Evolutionary conservation across 768 basidiomycete species (phyloP).

Genomic region (Saitozyma podzolica): DNA sequence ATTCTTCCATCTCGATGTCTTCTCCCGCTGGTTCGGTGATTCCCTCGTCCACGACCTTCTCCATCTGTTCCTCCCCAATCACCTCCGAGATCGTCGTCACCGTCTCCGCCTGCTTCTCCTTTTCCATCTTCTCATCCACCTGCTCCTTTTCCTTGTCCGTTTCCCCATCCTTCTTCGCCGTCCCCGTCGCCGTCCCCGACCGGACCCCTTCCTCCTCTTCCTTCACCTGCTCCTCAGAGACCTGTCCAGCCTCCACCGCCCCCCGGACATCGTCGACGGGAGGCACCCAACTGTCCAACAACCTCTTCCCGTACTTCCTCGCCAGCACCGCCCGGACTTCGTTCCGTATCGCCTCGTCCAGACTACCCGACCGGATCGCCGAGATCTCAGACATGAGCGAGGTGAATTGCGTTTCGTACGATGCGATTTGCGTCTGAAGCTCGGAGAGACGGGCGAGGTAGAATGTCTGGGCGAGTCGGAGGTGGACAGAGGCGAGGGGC

Average conservation of each 20-base stretch:
- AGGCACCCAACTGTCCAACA: constrained; percentile 42
- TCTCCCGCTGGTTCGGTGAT: not conserved
- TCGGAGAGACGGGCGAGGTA: constrained; percentile 71
- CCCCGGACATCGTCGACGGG: constrained; percentile 18
- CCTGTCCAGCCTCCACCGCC: constrained; percentile 23
- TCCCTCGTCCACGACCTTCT: not conserved
- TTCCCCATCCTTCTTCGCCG: constrained; percentile 5
- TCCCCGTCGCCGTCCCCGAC: constrained; percentile 8
- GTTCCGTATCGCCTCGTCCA: constrained; percentile 64
- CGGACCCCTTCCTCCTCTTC: constrained; percentile 10
- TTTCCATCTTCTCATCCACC: constrained; percentile 3
- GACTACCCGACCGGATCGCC: constrained; percentile 67
- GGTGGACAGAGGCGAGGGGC: constrained; percentile 65
- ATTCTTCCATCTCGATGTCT: constrained; percentile 7
- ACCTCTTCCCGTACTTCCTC: constrained; percentile 37
- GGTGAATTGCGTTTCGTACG: constrained; percentile 79
- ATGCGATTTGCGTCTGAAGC: constrained; percentile 67
- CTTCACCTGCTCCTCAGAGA: constrained; percentile 12
- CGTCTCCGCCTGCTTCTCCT: not conserved
- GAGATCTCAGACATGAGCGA: constrained; percentile 73
- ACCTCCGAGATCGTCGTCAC: too few relatives aligned
- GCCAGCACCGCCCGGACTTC: constrained; percentile 45
- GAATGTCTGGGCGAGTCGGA: constrained; percentile 71
- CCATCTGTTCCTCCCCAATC: not conserved
- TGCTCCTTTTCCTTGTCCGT: constrained; percentile 11